A percentile compares a stretch with the other conserved stretches of the same genome.
phyloP scores from a whole-genome alignment of 1,139 yeast genomes.

The Hyphopichia wangnamkhiaoensis region DNA sequence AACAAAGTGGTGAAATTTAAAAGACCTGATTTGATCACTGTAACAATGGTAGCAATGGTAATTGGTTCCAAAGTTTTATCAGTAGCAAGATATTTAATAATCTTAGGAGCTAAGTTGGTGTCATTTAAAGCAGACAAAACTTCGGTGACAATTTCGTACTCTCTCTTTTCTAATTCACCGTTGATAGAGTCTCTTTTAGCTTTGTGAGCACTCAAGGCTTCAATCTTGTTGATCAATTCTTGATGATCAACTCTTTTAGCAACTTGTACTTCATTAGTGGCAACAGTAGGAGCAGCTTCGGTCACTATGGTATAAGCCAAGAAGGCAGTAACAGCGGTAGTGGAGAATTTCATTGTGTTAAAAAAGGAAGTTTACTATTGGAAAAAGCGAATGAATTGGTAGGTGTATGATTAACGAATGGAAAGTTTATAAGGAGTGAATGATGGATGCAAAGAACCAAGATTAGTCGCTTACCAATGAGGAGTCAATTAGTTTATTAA shows the following conservation, averaged over 20 bases:
- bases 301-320: constrained; percentile 27
- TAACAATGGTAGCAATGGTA: constrained; percentile 32
- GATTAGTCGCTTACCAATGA: no score
- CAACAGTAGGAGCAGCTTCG: constrained; percentile 29
- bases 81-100: constrained; percentile 38
- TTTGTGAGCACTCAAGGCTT: constrained; percentile 21
- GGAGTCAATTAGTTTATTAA: no score
- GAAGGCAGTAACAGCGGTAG: constrained; percentile 29
- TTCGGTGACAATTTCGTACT: constrained; percentile 42
- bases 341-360: constrained; percentile 24
- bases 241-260: constrained; percentile 4
- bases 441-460: no score
- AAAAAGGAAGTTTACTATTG: constrained; percentile 6
- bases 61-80: constrained; percentile 36
- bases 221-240: constrained; percentile 9
- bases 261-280: constrained; percentile 1
- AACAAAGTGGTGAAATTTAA: constrained; percentile 36
- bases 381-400: constrained; percentile 9
- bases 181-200: constrained; percentile 34
- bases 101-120: constrained; percentile 39
- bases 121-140: constrained; percentile 42
- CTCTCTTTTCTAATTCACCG: constrained; percentile 27
- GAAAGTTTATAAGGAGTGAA: no score
- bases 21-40: constrained; percentile 34
- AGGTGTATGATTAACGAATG: neutral